Base-by-base conservation (phyloP, 441 rosid species). In the Populus hybrid region DNA sequence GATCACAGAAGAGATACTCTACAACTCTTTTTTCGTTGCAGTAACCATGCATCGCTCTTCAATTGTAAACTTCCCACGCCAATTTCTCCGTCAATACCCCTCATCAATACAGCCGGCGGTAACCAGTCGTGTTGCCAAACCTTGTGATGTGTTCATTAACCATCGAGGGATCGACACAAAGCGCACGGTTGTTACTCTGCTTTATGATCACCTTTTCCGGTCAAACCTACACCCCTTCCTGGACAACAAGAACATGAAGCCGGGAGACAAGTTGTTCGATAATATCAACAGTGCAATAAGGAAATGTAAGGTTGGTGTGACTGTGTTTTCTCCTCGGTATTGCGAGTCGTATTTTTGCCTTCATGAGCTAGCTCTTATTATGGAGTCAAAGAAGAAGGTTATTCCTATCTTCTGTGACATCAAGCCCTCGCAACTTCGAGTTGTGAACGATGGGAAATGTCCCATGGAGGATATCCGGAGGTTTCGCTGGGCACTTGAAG, bases 141-240 rank as follows among this genome's bases (percentile, higher is more conserved):
- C 82, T 0, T 87, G 84, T 30, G 92, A 93, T 36, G 94, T 93
- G 73, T 91, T 93, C 90, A 89, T 93, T 30, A 93, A 93, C 75
- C 97, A 91, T 54, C 85, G 97, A 81, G 92, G 97, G 5, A 26
- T 84, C 20, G 97, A 93, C 88, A 93, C 97, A 2, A 93, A 93
- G 84, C 81, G 87, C 64, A 93, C 85, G 30, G 81, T 91, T 0
- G 92, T 83, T 5, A 83, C 88, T 24, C 83, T 93, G 84, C 90
- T 93, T 21, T 93, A 93, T 61, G 91, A 93, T 76, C 82, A 86
- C 20, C 90, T 93, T 21, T 77, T 74, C 11, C 40, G 86, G 66
- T 72, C 77, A 30, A 87, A 87, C 54, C 72, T 90, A 8, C 82
- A 83, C 11, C 90, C 95, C 2, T 91, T 93, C 90, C 77, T 93